These are phyloP conservation scores for Candida xyloterini DNA, from an alignment of 805 yeast genomes.

Conservation along the genomic window DNA sequence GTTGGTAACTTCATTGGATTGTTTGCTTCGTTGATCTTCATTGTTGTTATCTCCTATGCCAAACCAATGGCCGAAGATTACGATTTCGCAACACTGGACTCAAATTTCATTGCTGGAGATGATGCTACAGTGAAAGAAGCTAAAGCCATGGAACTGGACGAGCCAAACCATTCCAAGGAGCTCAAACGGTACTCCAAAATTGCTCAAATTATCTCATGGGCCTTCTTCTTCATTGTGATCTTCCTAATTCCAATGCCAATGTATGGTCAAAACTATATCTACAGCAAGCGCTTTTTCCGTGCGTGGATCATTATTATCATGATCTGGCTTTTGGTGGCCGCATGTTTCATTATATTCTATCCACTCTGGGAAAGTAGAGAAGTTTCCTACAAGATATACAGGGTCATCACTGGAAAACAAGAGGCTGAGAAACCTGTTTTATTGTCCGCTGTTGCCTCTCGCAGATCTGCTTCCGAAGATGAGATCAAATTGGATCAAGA, in stretches of 20 bases:
- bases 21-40: slow-evolving; percentile 33
- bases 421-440: slow-evolving; percentile 13
- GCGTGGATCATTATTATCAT: slow-evolving; percentile 35
- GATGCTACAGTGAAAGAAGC: slow-evolving; percentile 35
- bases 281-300: slow-evolving; percentile 32
- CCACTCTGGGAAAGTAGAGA: slow-evolving; percentile 36
- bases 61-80: slow-evolving; percentile 27
- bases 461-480: not conserved
- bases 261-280: slow-evolving; percentile 33
- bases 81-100: slow-evolving; percentile 28
- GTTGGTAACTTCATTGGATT: slow-evolving; percentile 43
- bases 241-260: slow-evolving; percentile 33
- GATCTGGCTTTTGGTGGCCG: slow-evolving; percentile 34
- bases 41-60: slow-evolving; percentile 27
- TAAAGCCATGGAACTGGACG: slow-evolving; percentile 23
- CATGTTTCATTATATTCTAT: slow-evolving; percentile 30
- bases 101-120: slow-evolving; percentile 31
- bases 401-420: slow-evolving; percentile 19
- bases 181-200: slow-evolving; percentile 26
- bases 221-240: slow-evolving; percentile 26
- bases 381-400: slow-evolving; percentile 14
- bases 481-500: not conserved
- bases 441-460: slow-evolving; percentile 18
- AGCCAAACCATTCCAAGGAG: slow-evolving; percentile 16
- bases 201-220: slow-evolving; percentile 24